Base-by-base conservation (phyloP, 2,329 filamentous ascomycete species). In the Verticillium klebahnii region DNA sequence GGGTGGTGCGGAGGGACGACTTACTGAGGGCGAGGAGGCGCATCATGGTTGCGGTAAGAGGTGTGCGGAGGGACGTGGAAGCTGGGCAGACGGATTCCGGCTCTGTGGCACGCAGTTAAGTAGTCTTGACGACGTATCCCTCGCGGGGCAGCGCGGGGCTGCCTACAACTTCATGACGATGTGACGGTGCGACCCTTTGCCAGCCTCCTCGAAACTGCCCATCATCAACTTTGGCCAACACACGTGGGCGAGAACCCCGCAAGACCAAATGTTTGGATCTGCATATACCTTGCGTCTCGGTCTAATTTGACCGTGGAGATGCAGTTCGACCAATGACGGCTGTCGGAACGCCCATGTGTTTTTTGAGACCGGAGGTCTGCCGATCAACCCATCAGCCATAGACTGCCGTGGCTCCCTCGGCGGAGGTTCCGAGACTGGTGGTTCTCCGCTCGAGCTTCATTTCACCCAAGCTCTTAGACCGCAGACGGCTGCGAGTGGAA, bases 1-100 rank as follows among this genome's bases (percentile, higher is more conserved):
- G 14, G 37, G 37, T 5, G 3, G 40, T 15, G 29, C 5, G 8
- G 14, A 31, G 52, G 19, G 6, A 2, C 3, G 29, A 56, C 64
- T 50, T 56, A 63, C 64, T 56, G 50, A 58, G 61, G 36, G 64
- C 62, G 12, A 56, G n/a, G 19, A 56, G 45, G 17, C 58, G 58
- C 58, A 55, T 60, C 45, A 37, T 60, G 25, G 45, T 14, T 52
- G n/a, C 19, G 45, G 45, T 14, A 19, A 52, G 19, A 52, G 45
- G n/a, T 52, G 45, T 11, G n/a, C 19, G 5, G 45, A 25, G 14
- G 17, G 2, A 15, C 14, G 17, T 23, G 45, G 37, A 52, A 52
- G 45, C n/a, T 23, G 19, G 3, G 23, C n/a, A 3, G 19, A 5
- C 19, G 25, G 8, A 11, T 25, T 3, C 12, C 9, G 19, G 37